phyloP scores from a whole-genome alignment of 768 basidiomycete genomes.

The Agaricus subrufescens region DNA sequence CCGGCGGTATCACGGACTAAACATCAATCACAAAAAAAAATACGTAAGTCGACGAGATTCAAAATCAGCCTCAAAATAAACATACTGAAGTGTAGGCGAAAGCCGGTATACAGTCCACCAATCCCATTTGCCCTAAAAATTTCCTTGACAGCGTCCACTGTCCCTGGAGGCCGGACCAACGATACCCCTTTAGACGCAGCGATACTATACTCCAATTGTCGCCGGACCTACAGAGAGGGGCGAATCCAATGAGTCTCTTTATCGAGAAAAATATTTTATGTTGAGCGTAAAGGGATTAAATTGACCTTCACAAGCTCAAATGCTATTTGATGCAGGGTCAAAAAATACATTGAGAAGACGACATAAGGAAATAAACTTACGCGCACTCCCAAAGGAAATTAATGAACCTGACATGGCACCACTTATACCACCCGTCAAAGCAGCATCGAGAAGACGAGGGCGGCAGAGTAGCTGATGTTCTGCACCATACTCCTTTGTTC shows the following conservation, averaged over 20 bases:
- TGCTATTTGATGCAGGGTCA: slow-evolving; percentile 32
- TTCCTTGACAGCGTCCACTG: slow-evolving; percentile 72
- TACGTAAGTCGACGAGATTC: background rate
- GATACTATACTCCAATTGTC: slow-evolving; percentile 90
- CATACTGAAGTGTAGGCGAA: slow-evolving; percentile 80
- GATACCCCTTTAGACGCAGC: slow-evolving; percentile 72
- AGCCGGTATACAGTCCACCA: slow-evolving; percentile 75
- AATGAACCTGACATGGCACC: slow-evolving; percentile 87
- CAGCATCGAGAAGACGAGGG: slow-evolving; percentile 61
- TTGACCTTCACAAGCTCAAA: slow-evolving; percentile 93
- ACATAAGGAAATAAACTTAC: slow-evolving; percentile 42
- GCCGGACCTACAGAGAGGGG: slow-evolving; percentile 57
- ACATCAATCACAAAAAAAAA: slow-evolving; percentile 1
- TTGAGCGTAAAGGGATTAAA: background rate
- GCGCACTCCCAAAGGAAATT: slow-evolving; percentile 86
- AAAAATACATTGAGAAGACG: background rate
- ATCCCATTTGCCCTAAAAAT: slow-evolving; percentile 65
- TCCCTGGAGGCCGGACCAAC: slow-evolving; percentile 74
- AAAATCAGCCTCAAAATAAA: slow-evolving; percentile 2
- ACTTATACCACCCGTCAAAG: slow-evolving; percentile 73
- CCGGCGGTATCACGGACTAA: slow-evolving; percentile 85
- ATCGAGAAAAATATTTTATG: background rate
- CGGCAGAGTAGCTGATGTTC: slow-evolving; percentile 54
- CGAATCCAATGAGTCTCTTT: slow-evolving; percentile 6
- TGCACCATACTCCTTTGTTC: slow-evolving; percentile 72